Percentiles rank a stretch among this genome's conserved stretches.
These are phyloP conservation scores for Picochlorum sp. DNA, from an alignment of 139 green algal species.

Conservation along the genomic window DNA sequence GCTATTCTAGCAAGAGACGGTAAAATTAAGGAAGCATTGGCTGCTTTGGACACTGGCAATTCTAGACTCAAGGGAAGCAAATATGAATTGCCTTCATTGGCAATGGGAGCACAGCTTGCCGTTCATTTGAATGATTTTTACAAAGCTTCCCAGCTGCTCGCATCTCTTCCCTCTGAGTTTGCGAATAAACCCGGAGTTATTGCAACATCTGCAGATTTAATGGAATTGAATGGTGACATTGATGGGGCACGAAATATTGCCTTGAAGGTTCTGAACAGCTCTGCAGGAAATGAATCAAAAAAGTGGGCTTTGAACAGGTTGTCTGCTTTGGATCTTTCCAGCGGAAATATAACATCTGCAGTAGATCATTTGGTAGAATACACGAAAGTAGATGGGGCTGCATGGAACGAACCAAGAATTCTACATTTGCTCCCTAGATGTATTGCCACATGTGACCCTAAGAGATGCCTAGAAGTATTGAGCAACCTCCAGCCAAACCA, in stretches of 20 bases:
- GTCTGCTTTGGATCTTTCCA: slow-evolving; percentile 27
- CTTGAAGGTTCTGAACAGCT: slow-evolving; percentile 13
- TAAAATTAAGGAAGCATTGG: slow-evolving; percentile 44
- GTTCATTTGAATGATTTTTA: slow-evolving; percentile 22
- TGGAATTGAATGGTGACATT: slow-evolving; percentile 31
- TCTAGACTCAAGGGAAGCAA: background rate
- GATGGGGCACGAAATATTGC: slow-evolving; percentile 33
- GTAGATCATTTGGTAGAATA: slow-evolving; percentile 15
- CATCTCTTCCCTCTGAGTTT: background rate
- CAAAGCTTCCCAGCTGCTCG: slow-evolving; percentile 12
- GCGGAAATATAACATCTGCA: slow-evolving; percentile 1
- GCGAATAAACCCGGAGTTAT: slow-evolving; percentile 28
- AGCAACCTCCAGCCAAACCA: background rate
- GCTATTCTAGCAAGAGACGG: slow-evolving; percentile 32
- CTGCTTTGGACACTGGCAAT: slow-evolving; percentile 25
- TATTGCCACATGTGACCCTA: slow-evolving; percentile 18
- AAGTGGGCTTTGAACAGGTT: slow-evolving; percentile 43
- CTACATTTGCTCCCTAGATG: slow-evolving; percentile 13
- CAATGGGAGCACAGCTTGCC: slow-evolving; percentile 57
- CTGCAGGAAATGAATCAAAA: background rate
- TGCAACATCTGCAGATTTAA: slow-evolving; percentile 42
- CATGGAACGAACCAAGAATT: background rate
- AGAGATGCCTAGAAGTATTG: background rate
- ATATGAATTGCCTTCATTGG: background rate
- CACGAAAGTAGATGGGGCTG: background rate